Base-by-base conservation (phyloP, 495 filamentous ascomycete genomes). In the Pseudomonodictys pantanalensis region DNA sequence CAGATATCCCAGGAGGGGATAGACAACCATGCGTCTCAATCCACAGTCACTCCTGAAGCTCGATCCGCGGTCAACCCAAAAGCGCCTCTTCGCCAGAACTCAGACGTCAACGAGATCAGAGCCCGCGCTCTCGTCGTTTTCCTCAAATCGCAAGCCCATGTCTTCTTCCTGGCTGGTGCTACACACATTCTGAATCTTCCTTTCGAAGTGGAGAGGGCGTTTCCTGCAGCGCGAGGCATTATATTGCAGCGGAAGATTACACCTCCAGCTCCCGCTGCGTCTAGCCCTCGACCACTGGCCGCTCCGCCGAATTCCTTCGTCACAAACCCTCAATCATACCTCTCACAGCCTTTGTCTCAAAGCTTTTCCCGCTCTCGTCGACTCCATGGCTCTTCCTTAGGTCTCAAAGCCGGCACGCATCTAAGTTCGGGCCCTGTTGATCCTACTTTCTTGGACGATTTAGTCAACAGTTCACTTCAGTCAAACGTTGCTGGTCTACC, bases 131-230 rank as follows among this genome's bases (percentile, higher is more conserved):
- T 99, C 48, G 91, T 97, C 5, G 86, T 97, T 35, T 87, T 97
- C 62, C 81, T 99, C 56, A 93, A 91, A 71, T 88, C 89, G 3
- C 92, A 97, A 68, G 91, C 90, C 23, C 93, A 96, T 68, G 83
- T 97, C 65, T 95, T 88, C 77, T 95, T 92, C 70, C 81, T 96
- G n/a, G 79, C 86, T 17, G 91, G 91, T 3, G 83, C 88, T 23
- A 95, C 83, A 72, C 90, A 97, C 80, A 83, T 95, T 55, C 83
- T 97, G 54, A 88, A 95, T 71, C 81, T 99, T 57, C 91, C 93
- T 12, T 97, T 99, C 66, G 91, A 96, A 72, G 87, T 97, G 32
- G 90, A 96, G 66, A 83, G 81, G 46, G 90, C 89, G 9, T 89
- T 92, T 73, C 85, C 92, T 12, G 87, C 90, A 18, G 86, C 90